Conservation (phyloP, 2,329 filamentous ascomycete species). For the Capronia epimyces region DNA sequence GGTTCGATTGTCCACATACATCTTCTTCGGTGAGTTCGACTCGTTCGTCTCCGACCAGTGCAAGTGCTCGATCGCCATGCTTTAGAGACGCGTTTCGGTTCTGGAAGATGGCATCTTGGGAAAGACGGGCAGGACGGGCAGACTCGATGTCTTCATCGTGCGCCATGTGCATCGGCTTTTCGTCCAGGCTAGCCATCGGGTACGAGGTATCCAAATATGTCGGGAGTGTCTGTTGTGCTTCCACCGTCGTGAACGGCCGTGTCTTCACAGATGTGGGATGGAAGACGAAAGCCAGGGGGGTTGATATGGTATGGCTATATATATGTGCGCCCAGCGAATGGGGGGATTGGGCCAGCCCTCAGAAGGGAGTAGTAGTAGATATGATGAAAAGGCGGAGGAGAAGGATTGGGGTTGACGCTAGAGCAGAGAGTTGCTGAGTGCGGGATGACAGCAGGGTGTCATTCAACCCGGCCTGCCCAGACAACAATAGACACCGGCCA, state of each 20-base stretch:
- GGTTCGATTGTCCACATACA: constrained; percentile 26
- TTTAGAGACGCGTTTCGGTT: constrained; percentile 12
- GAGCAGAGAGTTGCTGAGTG: background rate
- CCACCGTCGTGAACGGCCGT: background rate
- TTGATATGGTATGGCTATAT: background rate
- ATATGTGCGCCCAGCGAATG: background rate
- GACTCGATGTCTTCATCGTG: constrained; percentile 25
- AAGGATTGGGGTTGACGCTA: constrained; percentile 1
- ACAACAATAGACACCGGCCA: background rate
- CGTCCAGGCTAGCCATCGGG: constrained; percentile 16
- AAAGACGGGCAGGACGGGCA: constrained; percentile 5
- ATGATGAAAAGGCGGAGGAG: constrained; percentile 1
- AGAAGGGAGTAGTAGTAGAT: background rate
- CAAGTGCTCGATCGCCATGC: constrained; percentile 27
- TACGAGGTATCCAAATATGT: background rate
- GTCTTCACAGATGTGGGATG: background rate
- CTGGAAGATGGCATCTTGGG: constrained; percentile 13
- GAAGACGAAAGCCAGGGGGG: background rate
- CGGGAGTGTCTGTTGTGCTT: background rate
- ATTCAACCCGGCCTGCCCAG: background rate
- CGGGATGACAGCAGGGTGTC: background rate
- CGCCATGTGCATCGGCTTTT: constrained; percentile 16
- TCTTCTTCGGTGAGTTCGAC: constrained; percentile 38
- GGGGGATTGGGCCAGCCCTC: background rate
- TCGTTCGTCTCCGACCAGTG: constrained; percentile 28